Conservation (phyloP, 306 rosid genomes). For the Inga oerstediana region DNA sequence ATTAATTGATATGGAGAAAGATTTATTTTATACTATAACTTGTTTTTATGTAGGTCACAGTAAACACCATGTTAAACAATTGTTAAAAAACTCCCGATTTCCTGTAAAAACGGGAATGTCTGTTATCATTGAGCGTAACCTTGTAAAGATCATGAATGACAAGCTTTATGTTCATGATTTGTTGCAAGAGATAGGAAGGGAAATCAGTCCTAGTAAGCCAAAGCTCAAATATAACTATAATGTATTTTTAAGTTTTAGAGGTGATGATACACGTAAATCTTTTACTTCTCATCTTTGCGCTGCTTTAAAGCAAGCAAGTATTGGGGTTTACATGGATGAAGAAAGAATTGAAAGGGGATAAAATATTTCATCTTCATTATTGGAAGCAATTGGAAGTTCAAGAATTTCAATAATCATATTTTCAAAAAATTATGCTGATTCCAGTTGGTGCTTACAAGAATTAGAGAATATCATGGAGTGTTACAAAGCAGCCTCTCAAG, state of each 20-base stretch:
- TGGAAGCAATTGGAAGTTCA: background rate
- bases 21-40: background rate
- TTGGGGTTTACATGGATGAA: background rate
- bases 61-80: background rate
- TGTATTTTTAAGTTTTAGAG: background rate
- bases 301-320: background rate
- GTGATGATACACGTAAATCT: background rate
- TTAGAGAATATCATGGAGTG: background rate
- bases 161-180: background rate
- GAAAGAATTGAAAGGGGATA: background rate
- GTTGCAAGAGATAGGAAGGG: background rate
- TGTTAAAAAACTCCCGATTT: background rate
- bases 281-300: background rate
- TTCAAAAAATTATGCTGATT: background rate
- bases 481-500: background rate
- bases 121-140: background rate
- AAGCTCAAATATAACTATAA: background rate
- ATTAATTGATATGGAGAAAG: background rate
- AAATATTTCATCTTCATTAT: background rate
- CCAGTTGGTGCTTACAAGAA: constrained; percentile 5
- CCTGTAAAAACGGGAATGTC: background rate
- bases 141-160: background rate
- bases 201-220: background rate
- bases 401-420: background rate
- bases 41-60: background rate